These are phyloP conservation scores for Aeschynomene evenia DNA, from an alignment of 306 rosid genomes.

Conservation along the genomic window DNA sequence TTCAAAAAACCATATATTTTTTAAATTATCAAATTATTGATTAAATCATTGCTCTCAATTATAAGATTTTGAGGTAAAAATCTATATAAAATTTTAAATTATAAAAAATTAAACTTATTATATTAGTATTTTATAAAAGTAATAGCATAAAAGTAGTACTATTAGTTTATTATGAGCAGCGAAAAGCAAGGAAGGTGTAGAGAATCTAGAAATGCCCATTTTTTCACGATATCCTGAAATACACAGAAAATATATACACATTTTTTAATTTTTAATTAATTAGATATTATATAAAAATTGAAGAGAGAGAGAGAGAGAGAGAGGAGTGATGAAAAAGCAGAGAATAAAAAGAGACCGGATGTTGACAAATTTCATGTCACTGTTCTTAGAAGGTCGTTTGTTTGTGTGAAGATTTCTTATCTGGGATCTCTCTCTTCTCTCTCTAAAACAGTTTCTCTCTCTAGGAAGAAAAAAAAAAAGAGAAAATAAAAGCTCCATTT, in stretches of 20 bases:
- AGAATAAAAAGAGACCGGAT: constrained; percentile 99
- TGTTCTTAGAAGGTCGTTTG: constrained; percentile 99
- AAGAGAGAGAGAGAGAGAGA: constrained; percentile 54
- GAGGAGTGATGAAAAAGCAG: constrained; percentile 83
- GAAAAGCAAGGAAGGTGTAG: constrained; percentile 56
- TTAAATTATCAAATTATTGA: too few species aligned
- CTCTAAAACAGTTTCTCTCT: constrained; percentile 40
- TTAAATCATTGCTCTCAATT: too few species aligned
- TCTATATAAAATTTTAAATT: too few species aligned
- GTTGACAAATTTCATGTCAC: constrained; percentile 99
- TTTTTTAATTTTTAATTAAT: constrained; percentile 7
- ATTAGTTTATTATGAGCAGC: constrained; percentile 37
- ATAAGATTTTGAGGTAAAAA: too few species aligned
- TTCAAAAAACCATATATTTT: too few species aligned
- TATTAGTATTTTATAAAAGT: not conserved
- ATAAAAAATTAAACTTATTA: too few species aligned
- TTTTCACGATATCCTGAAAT: constrained; percentile 39
- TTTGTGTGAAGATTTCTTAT: constrained; percentile 93
- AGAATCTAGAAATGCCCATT: constrained; percentile 82
- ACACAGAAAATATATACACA: constrained; percentile 21
- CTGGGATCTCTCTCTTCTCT: constrained; percentile 83
- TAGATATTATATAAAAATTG: constrained; percentile 35
- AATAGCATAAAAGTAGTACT: not conserved
- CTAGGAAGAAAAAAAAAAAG: not conserved
- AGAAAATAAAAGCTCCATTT: constrained; percentile 19